Evolutionary conservation across 257 asterid genomes (phyloP), one percentile per base, ranked within the genome.

Genomic region (Ballota nigra): DNA sequence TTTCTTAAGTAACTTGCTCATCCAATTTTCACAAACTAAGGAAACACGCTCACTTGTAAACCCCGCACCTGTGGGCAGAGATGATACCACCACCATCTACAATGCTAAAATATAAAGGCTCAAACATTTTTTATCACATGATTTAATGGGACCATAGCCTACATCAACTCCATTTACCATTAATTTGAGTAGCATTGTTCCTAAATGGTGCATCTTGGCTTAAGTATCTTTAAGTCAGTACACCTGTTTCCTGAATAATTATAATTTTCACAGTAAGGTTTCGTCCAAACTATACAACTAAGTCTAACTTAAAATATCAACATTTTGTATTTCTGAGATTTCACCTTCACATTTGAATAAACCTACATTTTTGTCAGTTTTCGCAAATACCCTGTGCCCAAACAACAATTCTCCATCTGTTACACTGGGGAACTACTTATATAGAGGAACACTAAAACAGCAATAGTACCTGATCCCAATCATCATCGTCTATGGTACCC

Each of bases 401-500:
- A 52, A 63, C 72, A 55, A 19, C 70, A 24, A 36, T 49, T 69
- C 55, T 18, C 59, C 52, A 41, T 69, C 56, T 65, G 29, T 20
- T 24, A 52, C 64, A 62, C 51, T 31, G 76, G 55, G 55, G 33
- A 41, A 68, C 31, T 28, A 63, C 56, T 70, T n/a, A n/a, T 65
- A 64, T 11, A 26, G 26, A 41, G 75, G 56, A 60, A 66, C 61
- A 59, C 45, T 18, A 47, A 31, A 62, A 57, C 33, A 52, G 53
- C 33, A 55, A 61, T 4, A 74, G 33, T 78, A 90, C 97, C 94
- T 94, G 97, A 78, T 94, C 97, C 99, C 99, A 91, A 72, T 94
- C 99, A 22, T 84, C 97, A 52, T 91, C 97, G 12, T 88, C 99
- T 65, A 94, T 94, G 78, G 97, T 94, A 61, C 97, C 97, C 87